Conservation (phyloP, 306 rosid species). For the Datisca glomerata region DNA sequence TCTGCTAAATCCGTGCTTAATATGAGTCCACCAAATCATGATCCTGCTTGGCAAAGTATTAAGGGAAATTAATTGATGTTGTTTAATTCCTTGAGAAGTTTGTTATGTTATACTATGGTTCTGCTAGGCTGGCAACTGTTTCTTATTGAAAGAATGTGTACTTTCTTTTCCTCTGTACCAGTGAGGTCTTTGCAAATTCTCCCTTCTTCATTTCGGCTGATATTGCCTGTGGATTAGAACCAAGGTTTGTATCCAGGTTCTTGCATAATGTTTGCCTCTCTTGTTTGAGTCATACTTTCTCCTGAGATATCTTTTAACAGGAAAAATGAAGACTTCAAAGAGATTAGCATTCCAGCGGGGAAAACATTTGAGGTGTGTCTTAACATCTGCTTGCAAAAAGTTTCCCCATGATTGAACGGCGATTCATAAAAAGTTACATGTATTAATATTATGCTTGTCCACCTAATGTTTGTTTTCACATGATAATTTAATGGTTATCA, state of each 20-base stretch:
- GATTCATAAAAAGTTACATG: too few species aligned
- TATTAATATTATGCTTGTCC: too few species aligned
- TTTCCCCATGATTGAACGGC: too few species aligned
- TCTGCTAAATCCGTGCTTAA: too few species aligned
- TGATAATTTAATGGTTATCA: too few species aligned
- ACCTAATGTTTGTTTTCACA: too few species aligned
- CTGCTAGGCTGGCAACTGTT: conserved; percentile 12
- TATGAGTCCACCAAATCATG: too few species aligned
- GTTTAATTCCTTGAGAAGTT: too few species aligned
- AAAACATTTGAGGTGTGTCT: conserved; percentile 68
- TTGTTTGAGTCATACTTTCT: conserved; percentile 1
- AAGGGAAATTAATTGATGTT: too few species aligned
- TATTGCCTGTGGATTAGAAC: conserved; percentile 54
- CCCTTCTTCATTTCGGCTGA: conserved; percentile 97
- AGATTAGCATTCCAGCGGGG: conserved; percentile 71
- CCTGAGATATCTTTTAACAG: conserved; percentile 25
- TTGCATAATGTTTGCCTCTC: background rate
- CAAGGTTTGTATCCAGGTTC: conserved; percentile 27
- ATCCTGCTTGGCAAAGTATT: too few species aligned
- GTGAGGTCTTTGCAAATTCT: conserved; percentile 80
- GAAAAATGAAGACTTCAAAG: conserved; percentile 66
- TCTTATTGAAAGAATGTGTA: conserved; percentile 12
- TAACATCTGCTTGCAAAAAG: conserved; percentile 6
- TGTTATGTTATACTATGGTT: conserved; percentile 1
- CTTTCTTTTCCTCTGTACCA: conserved; percentile 24